A percentile compares a stretch with the other conserved stretches of the same genome.
Conservation (phyloP, 192 early-diverging fungal genomes). For the Rhizoclosmatium globosum region DNA sequence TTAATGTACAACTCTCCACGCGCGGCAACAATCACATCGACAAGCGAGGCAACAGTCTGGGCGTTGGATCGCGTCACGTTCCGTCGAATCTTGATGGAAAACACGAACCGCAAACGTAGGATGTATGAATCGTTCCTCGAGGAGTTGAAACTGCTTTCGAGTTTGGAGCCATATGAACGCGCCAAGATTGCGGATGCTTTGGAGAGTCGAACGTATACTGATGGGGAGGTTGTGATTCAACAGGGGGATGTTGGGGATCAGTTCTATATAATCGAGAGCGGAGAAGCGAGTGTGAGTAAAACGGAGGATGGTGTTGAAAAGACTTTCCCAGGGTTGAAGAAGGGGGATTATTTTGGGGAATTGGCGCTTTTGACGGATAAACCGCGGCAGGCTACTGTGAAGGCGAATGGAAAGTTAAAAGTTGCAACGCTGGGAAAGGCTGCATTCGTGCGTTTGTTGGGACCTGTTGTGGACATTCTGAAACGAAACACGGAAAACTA, state of each 20-base stretch:
- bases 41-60: slow-evolving; percentile 88
- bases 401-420: slow-evolving; percentile 85
- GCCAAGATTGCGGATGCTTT: slow-evolving; percentile 99
- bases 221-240: slow-evolving; percentile 82
- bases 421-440: slow-evolving; percentile 94
- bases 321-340: slow-evolving; percentile 54
- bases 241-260: slow-evolving; percentile 95
- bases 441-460: slow-evolving; percentile 94
- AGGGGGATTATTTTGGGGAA: slow-evolving; percentile 78
- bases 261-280: slow-evolving; percentile 96
- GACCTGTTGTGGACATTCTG: slow-evolving; percentile 94
- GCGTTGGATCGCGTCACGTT: slow-evolving; percentile 98
- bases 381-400: slow-evolving; percentile 89
- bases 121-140: slow-evolving; percentile 98
- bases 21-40: slow-evolving; percentile 93
- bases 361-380: slow-evolving; percentile 94
- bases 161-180: slow-evolving; percentile 94
- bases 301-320: slow-evolving; percentile 80
- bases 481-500: slow-evolving; percentile 94
- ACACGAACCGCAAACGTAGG: slow-evolving; percentile 91
- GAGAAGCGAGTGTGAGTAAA: slow-evolving; percentile 85
- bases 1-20: slow-evolving; percentile 99
- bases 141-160: slow-evolving; percentile 86
- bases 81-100: slow-evolving; percentile 97
- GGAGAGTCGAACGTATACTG: slow-evolving; percentile 88